Percentiles rank a stretch among this genome's conserved stretches.
Conservation (phyloP, 2,329 filamentous ascomycete genomes). For the Colletotrichum sp. region DNA sequence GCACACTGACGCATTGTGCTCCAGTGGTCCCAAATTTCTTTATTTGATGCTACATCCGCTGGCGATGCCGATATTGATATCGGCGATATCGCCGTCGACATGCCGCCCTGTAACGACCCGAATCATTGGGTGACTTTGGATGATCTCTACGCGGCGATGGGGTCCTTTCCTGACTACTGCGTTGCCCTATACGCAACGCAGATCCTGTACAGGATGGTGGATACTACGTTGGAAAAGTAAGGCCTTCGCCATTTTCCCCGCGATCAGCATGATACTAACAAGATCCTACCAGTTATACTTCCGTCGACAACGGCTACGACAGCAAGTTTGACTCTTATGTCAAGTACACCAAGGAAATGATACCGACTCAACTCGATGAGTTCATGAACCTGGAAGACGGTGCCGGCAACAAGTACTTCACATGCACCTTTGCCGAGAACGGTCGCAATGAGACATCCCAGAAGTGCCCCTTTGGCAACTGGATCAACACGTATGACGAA, state of each 20-base stretch:
- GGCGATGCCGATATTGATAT: neutral
- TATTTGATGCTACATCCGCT: neutral
- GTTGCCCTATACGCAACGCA: neutral
- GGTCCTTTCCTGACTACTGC: neutral
- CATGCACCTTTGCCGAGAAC: neutral
- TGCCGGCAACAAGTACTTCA: neutral
- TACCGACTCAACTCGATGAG: neutral
- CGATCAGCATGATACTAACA: neutral
- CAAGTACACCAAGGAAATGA: neutral
- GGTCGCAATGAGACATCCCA: neutral
- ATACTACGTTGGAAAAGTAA: neutral
- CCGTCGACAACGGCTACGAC: neutral
- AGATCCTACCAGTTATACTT: neutral
- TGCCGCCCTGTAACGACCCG: neutral
- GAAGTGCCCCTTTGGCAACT: neutral
- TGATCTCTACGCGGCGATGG: neutral
- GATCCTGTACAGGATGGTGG: neutral
- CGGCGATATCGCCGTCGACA: neutral
- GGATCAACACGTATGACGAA: neutral
- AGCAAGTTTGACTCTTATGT: neutral
- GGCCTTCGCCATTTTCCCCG: neutral
- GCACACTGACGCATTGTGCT: neutral
- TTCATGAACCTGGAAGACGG: neutral
- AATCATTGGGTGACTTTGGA: neutral
- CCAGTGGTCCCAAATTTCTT: neutral